Conservation (phyloP, 1,284 basidiomycete genomes). For the Porodaedalea pini region DNA sequence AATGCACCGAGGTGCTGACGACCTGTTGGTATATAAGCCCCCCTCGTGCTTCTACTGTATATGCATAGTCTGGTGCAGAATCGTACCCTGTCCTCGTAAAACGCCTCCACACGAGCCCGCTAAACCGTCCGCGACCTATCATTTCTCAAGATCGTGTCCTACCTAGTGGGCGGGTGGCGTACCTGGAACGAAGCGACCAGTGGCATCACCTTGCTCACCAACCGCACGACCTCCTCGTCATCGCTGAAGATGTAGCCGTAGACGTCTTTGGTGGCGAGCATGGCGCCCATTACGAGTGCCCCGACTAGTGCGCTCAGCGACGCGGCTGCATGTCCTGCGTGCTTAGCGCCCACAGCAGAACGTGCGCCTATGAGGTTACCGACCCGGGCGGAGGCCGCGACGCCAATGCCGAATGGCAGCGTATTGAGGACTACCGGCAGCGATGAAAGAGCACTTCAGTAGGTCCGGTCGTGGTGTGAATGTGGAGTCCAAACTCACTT, state of each 20-base stretch:
- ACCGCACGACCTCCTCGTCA: constrained; percentile 52
- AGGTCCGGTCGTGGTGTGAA: too few relatives aligned
- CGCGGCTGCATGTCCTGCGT: constrained; percentile 60
- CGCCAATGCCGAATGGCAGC: constrained; percentile 66
- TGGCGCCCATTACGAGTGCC: constrained; percentile 51
- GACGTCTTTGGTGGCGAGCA: constrained; percentile 57
- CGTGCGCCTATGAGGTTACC: constrained; percentile 70
- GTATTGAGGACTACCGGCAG: constrained; percentile 53
- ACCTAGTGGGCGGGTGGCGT: constrained; percentile 9
- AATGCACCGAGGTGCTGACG: constrained; percentile 71
- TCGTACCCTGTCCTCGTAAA: constrained; percentile 60
- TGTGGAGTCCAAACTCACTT: constrained; percentile 40
- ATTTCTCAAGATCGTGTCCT: background rate
- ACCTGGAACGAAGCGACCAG: constrained; percentile 79
- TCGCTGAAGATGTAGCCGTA: constrained; percentile 72
- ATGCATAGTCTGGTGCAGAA: background rate
- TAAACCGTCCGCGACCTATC: constrained; percentile 61
- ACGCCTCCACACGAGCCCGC: constrained; percentile 72
- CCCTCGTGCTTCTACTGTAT: background rate
- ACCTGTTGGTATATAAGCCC: constrained; percentile 35
- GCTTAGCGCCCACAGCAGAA: constrained; percentile 49
- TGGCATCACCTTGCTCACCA: constrained; percentile 73
- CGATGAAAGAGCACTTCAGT: too few relatives aligned
- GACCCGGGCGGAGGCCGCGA: constrained; percentile 69
- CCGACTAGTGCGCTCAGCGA: constrained; percentile 61